Base-by-base conservation (phyloP, 345 rosid genomes). In the Populus deltoides region DNA sequence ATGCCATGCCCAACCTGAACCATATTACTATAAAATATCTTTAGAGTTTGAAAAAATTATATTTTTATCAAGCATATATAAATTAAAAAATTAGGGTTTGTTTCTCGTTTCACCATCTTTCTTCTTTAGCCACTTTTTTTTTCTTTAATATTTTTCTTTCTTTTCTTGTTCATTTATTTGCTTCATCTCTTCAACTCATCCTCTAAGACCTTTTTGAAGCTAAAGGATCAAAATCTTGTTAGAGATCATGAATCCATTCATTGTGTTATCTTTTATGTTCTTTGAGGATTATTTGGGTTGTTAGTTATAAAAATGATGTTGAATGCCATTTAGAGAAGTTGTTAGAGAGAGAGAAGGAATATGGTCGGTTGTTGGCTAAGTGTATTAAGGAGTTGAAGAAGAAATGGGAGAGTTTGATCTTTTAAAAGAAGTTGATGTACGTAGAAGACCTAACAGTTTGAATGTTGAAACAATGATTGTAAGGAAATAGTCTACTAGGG, bases 391-490 rank as follows among this genome's bases (percentile, higher is more conserved):
- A 96, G 81, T 74, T 96, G 91, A 93, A 91, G 94, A 91, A 80
- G 89, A 92, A 93, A 82, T 98, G 97, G 7, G 85, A 13, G 99
- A 91, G 65, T 96, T 96, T 74, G 99, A 96, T 91, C 82, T 96
- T 82, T 79, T 93, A 71, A 96, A 91, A 80, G 97, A 96, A 81
- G 98, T 96, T 3, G 99, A 96, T 65, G 97, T 97, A 3, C 84
- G 92, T 31, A 85, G 97, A 73, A 89, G 97, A 79, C 98, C 99
- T 0, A 93, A 93, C 88, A 96, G 99, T 78, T 77, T 93, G 91
- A 78, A 97, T 15, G 90, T 90, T 15, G 98, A 92, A 65, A 72
- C 87, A 0, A 92, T 88, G 82, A 77, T 72, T 20, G 94, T 95
- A 47, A 87, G 79, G 83, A 92, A 91, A 85, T 96, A 98, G 97